A percentile compares a stretch with the other conserved stretches of the same genome.
Conservation (phyloP, 2,329 filamentous ascomycete species). For the Colletotrichum karsti region DNA sequence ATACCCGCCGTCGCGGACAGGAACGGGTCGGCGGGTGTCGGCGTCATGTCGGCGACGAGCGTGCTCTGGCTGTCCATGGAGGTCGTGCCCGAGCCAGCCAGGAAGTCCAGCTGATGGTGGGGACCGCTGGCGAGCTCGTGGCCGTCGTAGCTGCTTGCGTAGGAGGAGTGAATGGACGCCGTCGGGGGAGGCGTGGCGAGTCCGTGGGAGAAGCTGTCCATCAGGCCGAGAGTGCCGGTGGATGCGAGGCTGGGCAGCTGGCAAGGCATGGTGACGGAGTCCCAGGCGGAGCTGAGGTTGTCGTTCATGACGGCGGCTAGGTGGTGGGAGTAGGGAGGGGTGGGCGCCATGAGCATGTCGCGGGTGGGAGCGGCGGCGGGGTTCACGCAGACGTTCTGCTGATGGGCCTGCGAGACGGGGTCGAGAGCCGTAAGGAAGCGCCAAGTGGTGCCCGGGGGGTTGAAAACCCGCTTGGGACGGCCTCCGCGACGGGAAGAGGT, state of each 20-base stretch:
- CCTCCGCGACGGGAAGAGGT: conserved; percentile 8
- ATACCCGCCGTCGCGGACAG: conserved; percentile 30
- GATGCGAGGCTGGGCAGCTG: conserved; percentile 44
- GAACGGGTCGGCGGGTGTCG: conserved; percentile 27
- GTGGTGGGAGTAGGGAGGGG: conserved; percentile 53
- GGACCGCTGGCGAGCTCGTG: conserved; percentile 22
- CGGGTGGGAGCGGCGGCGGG: conserved; percentile 33
- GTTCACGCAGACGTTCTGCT: conserved; percentile 50
- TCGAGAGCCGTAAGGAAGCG: conserved; percentile 69
- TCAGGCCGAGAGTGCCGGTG: conserved; percentile 46
- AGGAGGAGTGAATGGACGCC: conserved; percentile 57
- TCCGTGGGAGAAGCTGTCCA: conserved; percentile 61
- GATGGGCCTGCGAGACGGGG: conserved; percentile 66
- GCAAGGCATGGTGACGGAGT: conserved; percentile 41
- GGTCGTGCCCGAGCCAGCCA: conserved; percentile 22
- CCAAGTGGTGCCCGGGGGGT: conserved; percentile 66
- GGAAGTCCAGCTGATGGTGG: conserved; percentile 30
- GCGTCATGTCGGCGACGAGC: conserved; percentile 24
- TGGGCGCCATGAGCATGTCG: conserved; percentile 63
- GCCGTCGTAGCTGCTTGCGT: conserved; percentile 54
- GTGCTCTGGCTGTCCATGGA: conserved; percentile 31
- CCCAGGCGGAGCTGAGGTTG: conserved; percentile 60
- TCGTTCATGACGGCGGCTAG: conserved; percentile 65
- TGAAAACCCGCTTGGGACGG: conserved; percentile 45
- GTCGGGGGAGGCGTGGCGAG: conserved; percentile 66